Conservation (phyloP, 2,329 filamentous ascomycete species). For the Aspergillus floridensis region DNA sequence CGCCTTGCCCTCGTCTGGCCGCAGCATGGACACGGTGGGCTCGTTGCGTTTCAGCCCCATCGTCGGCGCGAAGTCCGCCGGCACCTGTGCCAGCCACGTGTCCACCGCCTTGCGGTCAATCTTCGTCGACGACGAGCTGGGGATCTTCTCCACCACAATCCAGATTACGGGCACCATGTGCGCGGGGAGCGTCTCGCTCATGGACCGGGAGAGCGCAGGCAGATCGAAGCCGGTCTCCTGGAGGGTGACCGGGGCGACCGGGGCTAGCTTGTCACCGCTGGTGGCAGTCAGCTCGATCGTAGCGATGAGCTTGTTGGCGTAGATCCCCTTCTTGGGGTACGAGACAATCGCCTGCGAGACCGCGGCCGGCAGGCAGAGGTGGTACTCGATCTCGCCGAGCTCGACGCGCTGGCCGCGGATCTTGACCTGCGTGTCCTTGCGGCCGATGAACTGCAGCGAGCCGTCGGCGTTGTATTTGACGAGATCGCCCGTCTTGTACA, state of each 20-base stretch:
- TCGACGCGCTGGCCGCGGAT: conserved; percentile 24
- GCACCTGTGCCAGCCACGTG: conserved; percentile 12
- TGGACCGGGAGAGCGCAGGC: not conserved
- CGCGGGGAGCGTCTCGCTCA: conserved; percentile 35
- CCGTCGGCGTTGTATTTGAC: conserved; percentile 18
- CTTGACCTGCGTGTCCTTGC: conserved; percentile 21
- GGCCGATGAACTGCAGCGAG: conserved; percentile 15
- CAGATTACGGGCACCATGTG: conserved; percentile 41
- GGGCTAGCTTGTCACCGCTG: conserved; percentile 2
- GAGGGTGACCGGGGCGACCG: not conserved
- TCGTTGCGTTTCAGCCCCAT: conserved; percentile 13
- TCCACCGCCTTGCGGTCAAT: conserved; percentile 26
- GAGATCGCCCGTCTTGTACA: conserved; percentile 24
- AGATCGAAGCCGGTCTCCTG: conserved; percentile 9
- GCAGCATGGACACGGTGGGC: conserved; percentile 5
- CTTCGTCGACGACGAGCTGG: conserved; percentile 20
- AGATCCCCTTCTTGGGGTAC: conserved; percentile 8
- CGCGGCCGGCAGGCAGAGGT: conserved; percentile 3
- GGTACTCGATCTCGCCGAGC: conserved; percentile 18
- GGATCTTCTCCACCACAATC: conserved; percentile 36
- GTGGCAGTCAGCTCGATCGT: conserved; percentile 11
- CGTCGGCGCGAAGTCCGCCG: conserved; percentile 13
- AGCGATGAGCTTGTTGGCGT: conserved; percentile 12
- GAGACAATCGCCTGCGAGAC: conserved; percentile 8
- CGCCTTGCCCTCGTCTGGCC: conserved; percentile 11